phyloP scores from a whole-genome alignment of 192 early-diverging fungal genomes.

The Entophlyctis luteolus region DNA sequence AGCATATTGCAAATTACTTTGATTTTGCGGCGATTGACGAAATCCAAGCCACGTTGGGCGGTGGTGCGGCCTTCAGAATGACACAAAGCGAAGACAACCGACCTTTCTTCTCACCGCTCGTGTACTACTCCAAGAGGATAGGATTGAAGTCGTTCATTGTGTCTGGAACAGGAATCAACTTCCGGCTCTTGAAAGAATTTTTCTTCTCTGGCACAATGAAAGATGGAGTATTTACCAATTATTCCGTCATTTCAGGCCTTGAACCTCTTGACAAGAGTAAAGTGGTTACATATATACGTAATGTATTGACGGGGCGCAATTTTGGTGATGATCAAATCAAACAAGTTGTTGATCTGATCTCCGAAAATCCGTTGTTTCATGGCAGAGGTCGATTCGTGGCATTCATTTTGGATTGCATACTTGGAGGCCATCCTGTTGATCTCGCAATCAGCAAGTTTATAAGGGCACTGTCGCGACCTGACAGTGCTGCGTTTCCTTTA shows the following conservation, averaged over 20 bases:
- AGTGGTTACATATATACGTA: constrained; percentile 18
- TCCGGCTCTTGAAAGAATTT: constrained; percentile 18
- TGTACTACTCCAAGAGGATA: constrained; percentile 22
- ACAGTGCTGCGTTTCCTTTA: constrained; percentile 25
- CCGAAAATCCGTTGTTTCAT: constrained; percentile 25
- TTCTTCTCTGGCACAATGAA: constrained; percentile 25
- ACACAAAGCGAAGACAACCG: not conserved
- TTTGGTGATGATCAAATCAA: not conserved
- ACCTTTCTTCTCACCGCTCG: constrained; percentile 32
- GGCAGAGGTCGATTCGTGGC: constrained; percentile 31
- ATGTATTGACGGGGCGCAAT: constrained; percentile 18
- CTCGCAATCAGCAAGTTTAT: constrained; percentile 26
- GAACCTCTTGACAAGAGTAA: constrained; percentile 3
- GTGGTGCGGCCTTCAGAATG: not conserved
- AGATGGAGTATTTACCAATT: not conserved
- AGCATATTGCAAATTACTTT: not conserved
- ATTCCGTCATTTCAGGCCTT: constrained; percentile 16
- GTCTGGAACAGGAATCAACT: constrained; percentile 34
- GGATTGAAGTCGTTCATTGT: constrained; percentile 17
- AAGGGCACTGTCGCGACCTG: not conserved
- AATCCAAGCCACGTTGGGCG: not conserved
- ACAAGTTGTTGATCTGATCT: constrained; percentile 17
- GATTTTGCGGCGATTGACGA: not conserved
- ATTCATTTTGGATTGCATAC: constrained; percentile 30
- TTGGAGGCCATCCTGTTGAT: constrained; percentile 14